Evolutionary conservation across 1,139 yeast species (phyloP).

Genomic region (Yamadazyma songkhlaensis): DNA sequence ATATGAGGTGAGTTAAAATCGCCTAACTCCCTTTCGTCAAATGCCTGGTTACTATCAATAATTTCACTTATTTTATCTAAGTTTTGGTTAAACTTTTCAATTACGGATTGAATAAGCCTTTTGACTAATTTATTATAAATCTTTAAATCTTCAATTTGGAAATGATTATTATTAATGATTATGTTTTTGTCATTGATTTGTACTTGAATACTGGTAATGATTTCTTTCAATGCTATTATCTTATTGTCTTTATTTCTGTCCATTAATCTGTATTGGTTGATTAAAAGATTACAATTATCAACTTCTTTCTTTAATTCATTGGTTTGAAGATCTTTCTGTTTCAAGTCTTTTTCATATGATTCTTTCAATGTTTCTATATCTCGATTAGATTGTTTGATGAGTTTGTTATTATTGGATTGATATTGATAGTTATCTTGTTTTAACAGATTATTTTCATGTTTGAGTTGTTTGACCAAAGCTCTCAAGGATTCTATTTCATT

Average conservation of each 20-base stretch:
- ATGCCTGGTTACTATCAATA: slow-evolving; percentile 5
- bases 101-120: slow-evolving; percentile 6
- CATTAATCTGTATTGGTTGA: slow-evolving; percentile 4
- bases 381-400: neutral
- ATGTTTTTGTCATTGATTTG: slow-evolving; percentile 2
- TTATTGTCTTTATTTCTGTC: slow-evolving; percentile 6
- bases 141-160: slow-evolving; percentile 5
- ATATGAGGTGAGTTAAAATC: neutral
- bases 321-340: neutral
- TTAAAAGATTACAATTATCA: neutral
- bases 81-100: slow-evolving; percentile 6
- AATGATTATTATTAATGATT: neutral
- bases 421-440: slow-evolving; percentile 8
- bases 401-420: slow-evolving; percentile 5
- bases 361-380: slow-evolving; percentile 1
- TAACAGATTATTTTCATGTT: slow-evolving; percentile 6
- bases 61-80: slow-evolving; percentile 6
- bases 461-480: slow-evolving; percentile 2
- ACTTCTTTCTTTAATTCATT: neutral
- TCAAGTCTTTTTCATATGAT: slow-evolving; percentile 1
- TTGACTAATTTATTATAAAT: slow-evolving; percentile 5
- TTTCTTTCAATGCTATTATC: slow-evolving; percentile 5
- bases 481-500: slow-evolving; percentile 5
- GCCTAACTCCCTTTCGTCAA: slow-evolving; percentile 1
- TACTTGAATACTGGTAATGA: slow-evolving; percentile 2